phyloP scores from a whole-genome alignment of 2,329 filamentous ascomycete species.

The Pseudogymnoascus sp. region DNA sequence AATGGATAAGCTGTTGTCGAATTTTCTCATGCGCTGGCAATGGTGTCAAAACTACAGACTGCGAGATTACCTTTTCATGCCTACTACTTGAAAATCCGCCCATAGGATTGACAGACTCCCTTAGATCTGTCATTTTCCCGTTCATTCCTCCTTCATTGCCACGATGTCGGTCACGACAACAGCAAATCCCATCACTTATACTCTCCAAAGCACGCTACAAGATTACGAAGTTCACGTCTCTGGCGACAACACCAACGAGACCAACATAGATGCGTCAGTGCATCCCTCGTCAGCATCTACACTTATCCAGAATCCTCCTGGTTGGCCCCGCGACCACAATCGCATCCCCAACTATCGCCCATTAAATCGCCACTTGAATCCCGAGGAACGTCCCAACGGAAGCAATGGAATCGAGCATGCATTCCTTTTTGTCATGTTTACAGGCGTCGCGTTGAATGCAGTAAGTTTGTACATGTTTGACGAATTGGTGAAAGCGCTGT shows the following conservation, averaged over 20 bases:
- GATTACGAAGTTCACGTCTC: conserved; percentile 42
- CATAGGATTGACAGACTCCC: not conserved
- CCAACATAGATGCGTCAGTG: not conserved
- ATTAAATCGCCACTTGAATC: conserved; percentile 35
- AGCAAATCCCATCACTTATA: not conserved
- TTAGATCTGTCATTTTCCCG: not conserved
- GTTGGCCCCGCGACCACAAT: conserved; percentile 41
- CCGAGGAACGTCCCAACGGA: conserved; percentile 35
- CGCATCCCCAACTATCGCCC: conserved; percentile 41
- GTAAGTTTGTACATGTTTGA: conserved; percentile 25
- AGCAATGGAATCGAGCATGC: conserved; percentile 36
- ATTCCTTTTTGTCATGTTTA: conserved; percentile 44
- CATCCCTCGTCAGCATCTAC: not conserved
- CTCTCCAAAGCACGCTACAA: conserved; percentile 23
- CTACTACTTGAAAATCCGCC: not conserved
- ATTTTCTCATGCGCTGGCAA: not conserved
- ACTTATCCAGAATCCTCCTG: conserved; percentile 24
- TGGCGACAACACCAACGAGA: conserved; percentile 17
- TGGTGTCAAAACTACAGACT: not conserved
- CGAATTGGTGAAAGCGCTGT: not conserved
- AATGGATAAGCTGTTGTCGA: not conserved
- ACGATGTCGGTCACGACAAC: conserved; percentile 10
- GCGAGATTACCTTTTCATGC: not conserved
- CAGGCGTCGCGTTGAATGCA: conserved; percentile 37
- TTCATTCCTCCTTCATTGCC: not conserved